These are phyloP conservation scores for Asclepias syriaca DNA, from an alignment of 257 asterid species.

Conservation along the genomic window DNA sequence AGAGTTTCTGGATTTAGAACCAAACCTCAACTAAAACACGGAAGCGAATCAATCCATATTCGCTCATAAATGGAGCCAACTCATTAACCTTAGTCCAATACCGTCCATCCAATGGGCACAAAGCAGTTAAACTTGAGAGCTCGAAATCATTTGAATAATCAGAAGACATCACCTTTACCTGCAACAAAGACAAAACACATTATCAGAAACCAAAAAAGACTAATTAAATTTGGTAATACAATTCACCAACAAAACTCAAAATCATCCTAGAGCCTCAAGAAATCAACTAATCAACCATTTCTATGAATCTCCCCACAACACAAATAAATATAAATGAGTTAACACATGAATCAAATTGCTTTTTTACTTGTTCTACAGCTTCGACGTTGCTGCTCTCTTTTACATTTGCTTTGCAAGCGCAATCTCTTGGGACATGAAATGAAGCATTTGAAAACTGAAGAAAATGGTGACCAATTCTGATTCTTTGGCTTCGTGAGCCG, in stretches of 20 bases:
- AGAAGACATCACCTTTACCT: constrained; percentile 33
- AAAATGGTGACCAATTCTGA: not conserved
- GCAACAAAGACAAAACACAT: constrained; percentile 7
- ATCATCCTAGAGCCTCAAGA: not conserved
- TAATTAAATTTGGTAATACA: not conserved
- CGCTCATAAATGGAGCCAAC: constrained; percentile 70
- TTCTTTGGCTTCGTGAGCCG: constrained; percentile 10
- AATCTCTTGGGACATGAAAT: constrained; percentile 21
- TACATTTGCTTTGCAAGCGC: constrained; percentile 29
- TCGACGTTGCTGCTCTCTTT: constrained; percentile 19
- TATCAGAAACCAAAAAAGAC: not conserved
- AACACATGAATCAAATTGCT: not conserved
- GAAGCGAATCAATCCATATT: constrained; percentile 72
- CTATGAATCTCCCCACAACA: too few relatives aligned
- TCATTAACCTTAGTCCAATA: constrained; percentile 86
- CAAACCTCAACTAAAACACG: constrained; percentile 87
- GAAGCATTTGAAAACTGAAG: constrained; percentile 18
- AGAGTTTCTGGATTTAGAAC: not conserved
- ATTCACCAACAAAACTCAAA: not conserved
- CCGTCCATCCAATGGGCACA: constrained; percentile 91
- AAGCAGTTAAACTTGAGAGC: constrained; percentile 51
- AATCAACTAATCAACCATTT: not conserved
- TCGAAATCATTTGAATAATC: constrained; percentile 30
- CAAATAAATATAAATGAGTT: not conserved
- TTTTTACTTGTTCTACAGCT: constrained; percentile 27